Conservation (phyloP, 257 asterid species). For the Forsythia viridissima region DNA sequence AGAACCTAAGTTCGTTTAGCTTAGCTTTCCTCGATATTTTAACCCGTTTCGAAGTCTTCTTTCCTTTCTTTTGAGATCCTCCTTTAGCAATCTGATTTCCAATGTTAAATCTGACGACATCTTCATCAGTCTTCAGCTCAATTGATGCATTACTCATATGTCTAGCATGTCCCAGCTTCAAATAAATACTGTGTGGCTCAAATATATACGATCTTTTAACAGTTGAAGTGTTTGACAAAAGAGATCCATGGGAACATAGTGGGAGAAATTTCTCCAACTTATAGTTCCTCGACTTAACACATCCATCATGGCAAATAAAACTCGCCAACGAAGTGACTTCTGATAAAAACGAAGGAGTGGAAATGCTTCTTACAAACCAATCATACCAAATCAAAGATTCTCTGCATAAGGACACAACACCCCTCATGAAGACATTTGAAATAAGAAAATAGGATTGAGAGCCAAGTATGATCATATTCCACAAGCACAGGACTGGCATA, state of each 20-base stretch:
- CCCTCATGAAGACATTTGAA: neutral
- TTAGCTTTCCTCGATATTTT: conserved; percentile 69
- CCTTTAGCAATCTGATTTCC: conserved; percentile 36
- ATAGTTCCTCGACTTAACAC: conserved; percentile 21
- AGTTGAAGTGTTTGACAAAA: conserved; percentile 21
- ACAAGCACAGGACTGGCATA: neutral
- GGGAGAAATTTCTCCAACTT: conserved; percentile 29
- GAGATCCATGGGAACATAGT: conserved; percentile 22
- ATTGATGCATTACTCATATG: conserved; percentile 42
- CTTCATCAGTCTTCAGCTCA: conserved; percentile 64
- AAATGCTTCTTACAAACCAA: conserved; percentile 24
- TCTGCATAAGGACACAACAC: conserved; percentile 30
- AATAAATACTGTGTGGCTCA: conserved; percentile 26
- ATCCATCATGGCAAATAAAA: conserved; percentile 22
- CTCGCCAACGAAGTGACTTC: conserved; percentile 11
- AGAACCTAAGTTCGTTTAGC: conserved; percentile 84
- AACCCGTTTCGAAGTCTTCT: conserved; percentile 28
- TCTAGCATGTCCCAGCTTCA: conserved; percentile 39
- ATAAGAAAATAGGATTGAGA: neutral
- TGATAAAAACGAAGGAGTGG: conserved; percentile 9
- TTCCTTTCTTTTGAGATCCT: conserved; percentile 34
- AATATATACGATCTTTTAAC: conserved; percentile 15
- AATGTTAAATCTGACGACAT: conserved; percentile 66
- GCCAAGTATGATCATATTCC: neutral
- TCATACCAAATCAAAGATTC: conserved; percentile 25